These are phyloP conservation scores for Mycena sp. DNA, from an alignment of 1,284 basidiomycete genomes.

Conservation along the genomic window DNA sequence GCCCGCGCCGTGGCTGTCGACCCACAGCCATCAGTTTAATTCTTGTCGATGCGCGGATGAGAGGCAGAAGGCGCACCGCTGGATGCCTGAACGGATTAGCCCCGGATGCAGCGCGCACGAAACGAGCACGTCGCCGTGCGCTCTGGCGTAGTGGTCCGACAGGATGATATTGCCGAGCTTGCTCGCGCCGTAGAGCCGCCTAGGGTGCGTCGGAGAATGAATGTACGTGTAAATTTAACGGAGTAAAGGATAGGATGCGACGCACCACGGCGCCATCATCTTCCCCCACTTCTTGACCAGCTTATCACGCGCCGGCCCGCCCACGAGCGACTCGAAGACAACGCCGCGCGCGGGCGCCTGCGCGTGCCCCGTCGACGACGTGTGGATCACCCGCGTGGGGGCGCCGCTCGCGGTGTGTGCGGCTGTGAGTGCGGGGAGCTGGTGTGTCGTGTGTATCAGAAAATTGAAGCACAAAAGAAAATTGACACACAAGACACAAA, in stretches of 20 bases:
- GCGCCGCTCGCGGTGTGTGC: slow-evolving; percentile 41
- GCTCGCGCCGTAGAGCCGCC: slow-evolving; percentile 19
- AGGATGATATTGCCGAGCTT: slow-evolving; percentile 20
- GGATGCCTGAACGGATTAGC: slow-evolving; percentile 2
- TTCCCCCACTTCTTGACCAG: slow-evolving; percentile 19
- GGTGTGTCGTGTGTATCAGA: too few species aligned
- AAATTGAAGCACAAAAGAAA: too few species aligned
- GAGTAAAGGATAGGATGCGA: neutral
- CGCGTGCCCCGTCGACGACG: slow-evolving; percentile 45
- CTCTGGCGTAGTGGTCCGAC: slow-evolving; percentile 3
- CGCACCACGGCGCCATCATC: slow-evolving; percentile 6
- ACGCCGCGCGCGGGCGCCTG: slow-evolving; percentile 11
- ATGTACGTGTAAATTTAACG: neutral
- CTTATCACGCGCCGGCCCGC: slow-evolving; percentile 24
- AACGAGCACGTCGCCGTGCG: slow-evolving; percentile 13
- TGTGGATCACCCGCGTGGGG: slow-evolving; percentile 52
- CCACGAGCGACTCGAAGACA: slow-evolving; percentile 34
- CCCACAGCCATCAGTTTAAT: neutral
- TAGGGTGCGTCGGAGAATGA: neutral
- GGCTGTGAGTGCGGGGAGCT: slow-evolving; percentile 52
- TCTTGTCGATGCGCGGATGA: neutral
- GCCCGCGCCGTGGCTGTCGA: neutral
- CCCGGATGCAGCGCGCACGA: slow-evolving; percentile 24
- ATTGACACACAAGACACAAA: too few species aligned
- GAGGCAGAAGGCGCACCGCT: slow-evolving; percentile 5